These are phyloP conservation scores for Colletotrichum plurivorum DNA, from an alignment of 2,329 filamentous ascomycete species.

Conservation along the genomic window DNA sequence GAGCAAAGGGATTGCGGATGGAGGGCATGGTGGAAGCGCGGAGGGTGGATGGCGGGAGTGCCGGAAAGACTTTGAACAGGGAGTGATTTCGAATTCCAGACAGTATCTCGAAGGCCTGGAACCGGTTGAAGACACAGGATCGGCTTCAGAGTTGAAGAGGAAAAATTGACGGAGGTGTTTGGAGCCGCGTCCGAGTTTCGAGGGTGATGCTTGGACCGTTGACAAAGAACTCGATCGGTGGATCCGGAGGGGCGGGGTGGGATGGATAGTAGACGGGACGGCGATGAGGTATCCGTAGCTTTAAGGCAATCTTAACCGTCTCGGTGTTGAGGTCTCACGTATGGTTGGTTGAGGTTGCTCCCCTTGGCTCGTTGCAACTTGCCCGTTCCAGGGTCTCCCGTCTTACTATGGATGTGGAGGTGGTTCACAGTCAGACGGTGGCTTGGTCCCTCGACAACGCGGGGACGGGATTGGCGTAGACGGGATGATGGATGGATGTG, in stretches of 20 bases:
- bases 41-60: slow-evolving; percentile 3
- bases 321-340: slow-evolving; percentile 2
- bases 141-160: not conserved
- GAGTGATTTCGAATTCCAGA: not conserved
- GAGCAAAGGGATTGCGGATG: slow-evolving; percentile 80
- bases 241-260: slow-evolving; percentile 26
- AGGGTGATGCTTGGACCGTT: slow-evolving; percentile 34
- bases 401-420: slow-evolving; percentile 3
- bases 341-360: slow-evolving; percentile 22
- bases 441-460: slow-evolving; percentile 28
- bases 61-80: not conserved
- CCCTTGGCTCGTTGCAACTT: slow-evolving; percentile 3
- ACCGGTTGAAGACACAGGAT: not conserved
- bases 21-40: slow-evolving; percentile 63
- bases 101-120: not conserved
- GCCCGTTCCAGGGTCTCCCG: slow-evolving; percentile 16
- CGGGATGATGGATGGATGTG: slow-evolving; percentile 9
- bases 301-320: slow-evolving; percentile 25
- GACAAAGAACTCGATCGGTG: slow-evolving; percentile 29
- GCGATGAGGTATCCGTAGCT: slow-evolving; percentile 32
- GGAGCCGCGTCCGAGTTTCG: slow-evolving; percentile 21
- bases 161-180: slow-evolving; percentile 22
- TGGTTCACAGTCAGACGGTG: slow-evolving; percentile 33
- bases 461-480: slow-evolving; percentile 16
- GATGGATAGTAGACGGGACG: slow-evolving; percentile 29